phyloP scores from a whole-genome alignment of 2,329 filamentous ascomycete genomes.

The Colletotrichum lindemuthianum region DNA sequence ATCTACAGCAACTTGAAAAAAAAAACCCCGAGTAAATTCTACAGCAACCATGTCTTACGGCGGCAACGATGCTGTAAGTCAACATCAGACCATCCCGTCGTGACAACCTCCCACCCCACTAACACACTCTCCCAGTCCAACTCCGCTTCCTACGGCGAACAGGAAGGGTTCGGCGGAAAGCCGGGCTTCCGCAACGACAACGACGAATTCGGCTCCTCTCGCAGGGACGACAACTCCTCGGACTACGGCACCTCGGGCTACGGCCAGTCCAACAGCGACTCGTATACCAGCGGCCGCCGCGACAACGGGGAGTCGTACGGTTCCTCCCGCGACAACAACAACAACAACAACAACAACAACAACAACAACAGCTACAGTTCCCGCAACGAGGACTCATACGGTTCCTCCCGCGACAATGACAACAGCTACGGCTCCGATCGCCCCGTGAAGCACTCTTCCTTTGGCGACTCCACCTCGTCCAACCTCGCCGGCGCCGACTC shows the following conservation, averaged over 20 bases:
- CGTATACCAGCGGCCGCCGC: slow-evolving; percentile 38
- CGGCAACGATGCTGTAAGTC: slow-evolving; percentile 51
- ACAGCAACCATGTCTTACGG: slow-evolving; percentile 57
- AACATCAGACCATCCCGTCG: background rate
- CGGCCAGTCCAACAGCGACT: slow-evolving; percentile 7
- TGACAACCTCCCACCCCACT: background rate
- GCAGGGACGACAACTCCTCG: slow-evolving; percentile 23
- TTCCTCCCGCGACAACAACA: slow-evolving; percentile 32
- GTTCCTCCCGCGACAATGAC: slow-evolving; percentile 36
- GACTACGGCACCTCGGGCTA: too few species aligned
- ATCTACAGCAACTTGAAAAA: background rate
- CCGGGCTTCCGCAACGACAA: background rate
- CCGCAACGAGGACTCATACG: slow-evolving; percentile 17
- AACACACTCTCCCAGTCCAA: slow-evolving; percentile 36
- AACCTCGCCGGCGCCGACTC: slow-evolving; percentile 36
- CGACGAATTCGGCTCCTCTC: slow-evolving; percentile 40
- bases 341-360: slow-evolving; percentile 38
- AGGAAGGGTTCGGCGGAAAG: too few species aligned
- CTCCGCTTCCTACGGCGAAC: background rate
- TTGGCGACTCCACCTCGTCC: slow-evolving; percentile 26
- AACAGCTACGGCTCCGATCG: slow-evolving; percentile 35
- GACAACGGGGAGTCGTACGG: slow-evolving; percentile 26
- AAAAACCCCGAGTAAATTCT: background rate
- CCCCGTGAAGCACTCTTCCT: slow-evolving; percentile 15
- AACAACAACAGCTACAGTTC: slow-evolving; percentile 38